phyloP scores from a whole-genome alignment of 2,329 filamentous ascomycete species.

The Hymenoscyphus occultus region DNA sequence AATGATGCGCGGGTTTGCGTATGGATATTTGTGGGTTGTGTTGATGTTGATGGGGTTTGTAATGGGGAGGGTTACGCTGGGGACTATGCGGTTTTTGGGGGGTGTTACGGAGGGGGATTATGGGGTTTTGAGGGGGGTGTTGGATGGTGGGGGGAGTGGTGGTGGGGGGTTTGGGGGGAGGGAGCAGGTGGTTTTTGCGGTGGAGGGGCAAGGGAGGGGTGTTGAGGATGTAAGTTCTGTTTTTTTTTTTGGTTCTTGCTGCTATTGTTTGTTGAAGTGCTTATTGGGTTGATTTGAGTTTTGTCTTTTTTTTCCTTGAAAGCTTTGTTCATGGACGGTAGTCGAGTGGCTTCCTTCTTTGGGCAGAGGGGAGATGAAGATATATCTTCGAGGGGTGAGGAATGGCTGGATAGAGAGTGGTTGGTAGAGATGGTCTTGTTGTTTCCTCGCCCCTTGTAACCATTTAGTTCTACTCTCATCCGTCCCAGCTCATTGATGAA shows the following conservation, averaged over 20 bases:
- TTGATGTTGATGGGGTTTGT: neutral
- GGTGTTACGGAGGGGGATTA: conserved; percentile 17
- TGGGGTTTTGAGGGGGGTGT: conserved; percentile 3
- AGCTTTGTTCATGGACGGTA: too few species aligned
- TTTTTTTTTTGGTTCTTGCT: neutral
- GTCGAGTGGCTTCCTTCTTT: too few species aligned
- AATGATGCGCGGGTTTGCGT: neutral
- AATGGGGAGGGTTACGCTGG: conserved; percentile 21
- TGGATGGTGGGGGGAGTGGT: conserved; percentile 4
- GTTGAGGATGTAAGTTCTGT: conserved; percentile 30
- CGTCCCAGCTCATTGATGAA: neutral
- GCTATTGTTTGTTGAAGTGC: neutral
- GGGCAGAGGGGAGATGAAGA: too few species aligned
- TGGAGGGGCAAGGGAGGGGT: conserved; percentile 18
- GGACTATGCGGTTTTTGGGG: conserved; percentile 26
- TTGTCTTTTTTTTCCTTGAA: too few species aligned
- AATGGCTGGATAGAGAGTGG: neutral
- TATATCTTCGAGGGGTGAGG: too few species aligned
- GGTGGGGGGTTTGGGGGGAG: conserved; percentile 10
- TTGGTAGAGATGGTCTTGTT: neutral
- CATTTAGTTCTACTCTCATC: neutral
- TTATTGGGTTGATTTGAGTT: too few species aligned
- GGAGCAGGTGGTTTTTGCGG: neutral
- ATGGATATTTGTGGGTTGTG: neutral
- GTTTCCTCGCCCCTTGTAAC: neutral